A percentile compares a stretch with the other conserved stretches of the same genome.
phyloP scores from a whole-genome alignment of 805 yeast genomes.

The Ogataea minuta region DNA sequence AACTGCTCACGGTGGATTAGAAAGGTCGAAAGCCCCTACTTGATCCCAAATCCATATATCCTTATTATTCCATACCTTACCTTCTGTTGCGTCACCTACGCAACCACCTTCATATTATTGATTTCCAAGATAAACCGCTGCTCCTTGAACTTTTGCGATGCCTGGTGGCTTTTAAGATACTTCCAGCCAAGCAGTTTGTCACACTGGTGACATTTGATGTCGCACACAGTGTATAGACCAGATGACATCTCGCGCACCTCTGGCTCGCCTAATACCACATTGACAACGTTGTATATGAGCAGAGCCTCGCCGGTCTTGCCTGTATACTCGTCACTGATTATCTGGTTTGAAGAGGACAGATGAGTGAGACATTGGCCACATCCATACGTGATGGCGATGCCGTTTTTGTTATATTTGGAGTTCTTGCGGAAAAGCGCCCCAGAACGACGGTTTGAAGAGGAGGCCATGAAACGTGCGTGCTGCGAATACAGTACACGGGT shows the following conservation, averaged over 20 bases:
- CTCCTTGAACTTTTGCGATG: conserved; percentile 55
- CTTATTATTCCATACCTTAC: neutral
- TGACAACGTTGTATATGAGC: conserved; percentile 45
- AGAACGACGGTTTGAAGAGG: conserved; percentile 1
- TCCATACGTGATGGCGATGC: conserved; percentile 26
- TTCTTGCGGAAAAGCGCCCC: conserved; percentile 11
- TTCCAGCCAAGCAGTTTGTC: conserved; percentile 59
- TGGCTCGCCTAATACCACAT: conserved; percentile 22
- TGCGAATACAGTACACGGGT: conserved; percentile 10
- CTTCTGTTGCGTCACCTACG: neutral
- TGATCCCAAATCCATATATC: conserved; percentile 2
- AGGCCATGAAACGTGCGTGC: conserved; percentile 7
- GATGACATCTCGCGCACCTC: conserved; percentile 49
- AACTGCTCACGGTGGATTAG: conserved; percentile 17
- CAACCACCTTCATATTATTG: conserved; percentile 21
- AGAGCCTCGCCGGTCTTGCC: conserved; percentile 61
- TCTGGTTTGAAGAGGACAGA: conserved; percentile 28
- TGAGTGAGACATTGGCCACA: conserved; percentile 33
- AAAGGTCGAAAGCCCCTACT: neutral
- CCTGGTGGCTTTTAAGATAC: conserved; percentile 47
- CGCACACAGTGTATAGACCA: conserved; percentile 56
- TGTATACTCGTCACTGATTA: conserved; percentile 40
- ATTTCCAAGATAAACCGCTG: conserved; percentile 57
- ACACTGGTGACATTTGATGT: conserved; percentile 56
- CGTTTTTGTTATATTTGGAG: conserved; percentile 21